phyloP scores from a whole-genome alignment of 495 filamentous ascomycete genomes.

The Sabuloglossum arenarium region DNA sequence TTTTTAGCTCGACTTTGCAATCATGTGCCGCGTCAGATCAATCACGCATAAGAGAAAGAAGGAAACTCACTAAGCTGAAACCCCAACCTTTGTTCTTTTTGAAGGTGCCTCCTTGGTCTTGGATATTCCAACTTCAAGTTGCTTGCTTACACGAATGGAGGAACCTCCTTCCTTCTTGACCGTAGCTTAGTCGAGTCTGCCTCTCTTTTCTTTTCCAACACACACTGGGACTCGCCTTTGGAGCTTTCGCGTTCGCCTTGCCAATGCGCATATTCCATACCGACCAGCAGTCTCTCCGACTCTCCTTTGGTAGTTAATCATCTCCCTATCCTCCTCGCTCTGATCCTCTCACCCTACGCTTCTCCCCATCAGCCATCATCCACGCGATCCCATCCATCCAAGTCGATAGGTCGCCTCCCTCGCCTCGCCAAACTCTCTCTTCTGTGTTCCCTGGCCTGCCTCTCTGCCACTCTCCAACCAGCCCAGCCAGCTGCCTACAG shows the following conservation, averaged over 20 bases:
- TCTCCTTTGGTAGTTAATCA: too few species aligned
- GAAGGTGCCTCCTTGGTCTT: background rate
- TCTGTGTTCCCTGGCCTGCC: background rate
- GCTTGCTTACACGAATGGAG: background rate
- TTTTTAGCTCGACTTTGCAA: too few species aligned
- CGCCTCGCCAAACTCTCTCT: background rate
- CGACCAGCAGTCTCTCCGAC: too few species aligned
- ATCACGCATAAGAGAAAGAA: background rate
- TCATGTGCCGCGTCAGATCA: too few species aligned
- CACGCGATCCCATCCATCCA: background rate
- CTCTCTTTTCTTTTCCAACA: background rate
- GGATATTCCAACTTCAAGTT: background rate
- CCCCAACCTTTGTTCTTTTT: background rate
- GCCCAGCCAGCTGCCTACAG: background rate
- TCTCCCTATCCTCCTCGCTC: too few species aligned
- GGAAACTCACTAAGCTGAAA: slow-evolving; percentile 1
- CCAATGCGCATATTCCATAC: background rate
- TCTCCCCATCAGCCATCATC: too few species aligned
- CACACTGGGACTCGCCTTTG: background rate
- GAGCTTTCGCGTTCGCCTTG: background rate
- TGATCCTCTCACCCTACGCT: too few species aligned
- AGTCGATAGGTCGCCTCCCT: background rate
- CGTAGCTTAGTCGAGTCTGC: background rate
- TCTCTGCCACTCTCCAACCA: too few species aligned
- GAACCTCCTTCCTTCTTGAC: background rate